Evolutionary conservation across 2,329 filamentous ascomycete species (phyloP), one percentile per base, ranked within the genome.

Genomic region (Ophiostoma angusticollis): DNA sequence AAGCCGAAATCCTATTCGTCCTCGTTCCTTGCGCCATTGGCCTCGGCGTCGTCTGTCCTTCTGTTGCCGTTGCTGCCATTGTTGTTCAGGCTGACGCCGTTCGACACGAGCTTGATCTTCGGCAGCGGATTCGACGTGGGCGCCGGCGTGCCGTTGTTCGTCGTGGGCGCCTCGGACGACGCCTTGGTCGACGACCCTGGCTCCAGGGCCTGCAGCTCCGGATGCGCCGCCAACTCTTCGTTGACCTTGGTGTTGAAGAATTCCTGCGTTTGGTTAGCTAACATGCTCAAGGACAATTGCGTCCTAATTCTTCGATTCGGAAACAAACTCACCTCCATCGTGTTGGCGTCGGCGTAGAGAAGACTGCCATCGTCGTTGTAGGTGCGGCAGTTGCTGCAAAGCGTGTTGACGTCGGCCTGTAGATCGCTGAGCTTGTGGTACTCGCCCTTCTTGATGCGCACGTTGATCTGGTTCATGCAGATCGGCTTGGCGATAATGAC

Each of bases 311-410:
- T n/a, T n/a, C n/a, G n/a, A n/a, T n/a, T n/a, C n/a, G 28, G 23
- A 25, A 6, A 62, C 29, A 17, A n/a, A 63, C 78, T 65, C 65
- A 93, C 86, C 72, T 94, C 84, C 60, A 98, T 95, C 39, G 81
- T 69, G 58, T 87, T 87, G 35, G 89, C 89, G 66, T 98, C 91
- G 53, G 84, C 74, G 63, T 87, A 96, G 39, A 98, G 72, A 51
- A 93, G 67, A 59, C 87, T 95, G 42, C 80, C 83, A 55, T 96
- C 91, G 60, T 98, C 93, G 54, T 98, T 98, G 67, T 93, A 98
- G 3, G 83, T 91, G 57, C 85, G 76, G 48, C 89, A 94, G 59
- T 98, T 98, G 55, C 72, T 77, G 58, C 87, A 91, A 60, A 98
- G 73, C 46, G 89, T 63, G 36, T 78, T 74, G 46, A 98, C 78